Evolutionary conservation across 148 eudicot species (phyloP).

Genomic region (Fagopyrum tataricum): DNA sequence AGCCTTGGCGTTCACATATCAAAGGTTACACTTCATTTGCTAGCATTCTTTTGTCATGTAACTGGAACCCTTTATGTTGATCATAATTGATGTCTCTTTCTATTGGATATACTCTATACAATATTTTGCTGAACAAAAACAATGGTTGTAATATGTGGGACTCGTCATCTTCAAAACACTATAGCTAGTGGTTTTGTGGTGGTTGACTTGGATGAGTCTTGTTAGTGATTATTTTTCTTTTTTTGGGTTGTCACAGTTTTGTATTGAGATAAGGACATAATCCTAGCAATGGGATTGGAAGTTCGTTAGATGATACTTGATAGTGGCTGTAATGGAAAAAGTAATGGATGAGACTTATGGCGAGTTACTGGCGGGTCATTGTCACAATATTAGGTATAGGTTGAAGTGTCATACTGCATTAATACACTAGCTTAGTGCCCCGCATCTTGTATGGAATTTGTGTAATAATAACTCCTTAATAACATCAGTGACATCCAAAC

Average conservation of each 20-base stretch:
- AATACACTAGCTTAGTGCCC: too few species aligned
- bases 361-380: background rate
- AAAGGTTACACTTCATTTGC: constrained; percentile 29
- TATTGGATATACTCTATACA: background rate
- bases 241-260: background rate
- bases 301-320: background rate
- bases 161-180: background rate
- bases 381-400: background rate
- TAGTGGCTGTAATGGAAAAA: background rate
- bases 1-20: constrained; percentile 78
- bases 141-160: background rate
- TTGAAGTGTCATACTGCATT: background rate
- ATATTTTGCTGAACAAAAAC: too few species aligned
- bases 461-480: too few species aligned
- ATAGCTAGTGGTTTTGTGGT: background rate
- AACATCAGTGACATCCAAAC: too few species aligned
- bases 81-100: background rate
- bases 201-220: constrained; percentile 10
- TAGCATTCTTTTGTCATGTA: background rate
- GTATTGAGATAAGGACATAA: background rate
- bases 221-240: background rate
- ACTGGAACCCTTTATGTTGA: background rate
- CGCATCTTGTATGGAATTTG: too few species aligned
- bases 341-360: background rate
- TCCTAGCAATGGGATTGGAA: background rate